These are phyloP conservation scores for Madurella mycetomatis DNA, from an alignment of 2,329 filamentous ascomycete species.

Conservation along the genomic window DNA sequence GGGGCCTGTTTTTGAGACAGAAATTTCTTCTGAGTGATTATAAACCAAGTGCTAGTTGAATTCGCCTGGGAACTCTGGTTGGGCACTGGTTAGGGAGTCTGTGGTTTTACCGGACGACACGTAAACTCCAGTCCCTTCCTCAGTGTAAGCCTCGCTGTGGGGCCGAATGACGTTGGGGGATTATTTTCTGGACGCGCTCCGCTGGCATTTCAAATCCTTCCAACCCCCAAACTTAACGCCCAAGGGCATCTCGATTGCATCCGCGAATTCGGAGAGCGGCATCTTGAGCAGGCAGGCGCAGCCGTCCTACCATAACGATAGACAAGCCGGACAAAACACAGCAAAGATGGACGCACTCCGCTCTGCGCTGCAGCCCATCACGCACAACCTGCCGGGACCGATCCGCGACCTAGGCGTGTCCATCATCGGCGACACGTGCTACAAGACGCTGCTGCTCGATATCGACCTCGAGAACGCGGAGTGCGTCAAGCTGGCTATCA, in stretches of 20 bases:
- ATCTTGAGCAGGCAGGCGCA: too few species aligned
- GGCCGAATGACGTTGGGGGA: neutral
- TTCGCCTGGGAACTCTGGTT: too few species aligned
- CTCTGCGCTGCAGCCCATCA: constrained; percentile 62
- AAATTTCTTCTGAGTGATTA: too few species aligned
- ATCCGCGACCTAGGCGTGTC: constrained; percentile 70
- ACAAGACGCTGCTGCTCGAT: constrained; percentile 79
- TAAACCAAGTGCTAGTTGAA: too few species aligned
- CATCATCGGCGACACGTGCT: constrained; percentile 79
- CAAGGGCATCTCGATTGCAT: neutral
- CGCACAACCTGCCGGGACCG: constrained; percentile 67
- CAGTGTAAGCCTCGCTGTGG: neutral
- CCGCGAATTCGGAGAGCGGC: neutral
- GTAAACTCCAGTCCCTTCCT: neutral
- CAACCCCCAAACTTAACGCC: neutral
- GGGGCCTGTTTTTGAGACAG: too few species aligned
- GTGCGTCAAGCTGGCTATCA: constrained; percentile 85
- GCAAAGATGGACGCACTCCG: constrained; percentile 58
- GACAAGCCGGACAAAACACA: neutral
- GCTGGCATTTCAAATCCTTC: neutral
- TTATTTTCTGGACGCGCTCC: neutral
- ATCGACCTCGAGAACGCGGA: constrained; percentile 71
- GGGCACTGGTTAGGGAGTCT: neutral
- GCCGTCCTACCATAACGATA: neutral
- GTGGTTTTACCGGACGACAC: neutral